These are phyloP conservation scores for Ceratobasidium sp. DNA, from an alignment of 1,284 basidiomycete species.

Conservation along the genomic window DNA sequence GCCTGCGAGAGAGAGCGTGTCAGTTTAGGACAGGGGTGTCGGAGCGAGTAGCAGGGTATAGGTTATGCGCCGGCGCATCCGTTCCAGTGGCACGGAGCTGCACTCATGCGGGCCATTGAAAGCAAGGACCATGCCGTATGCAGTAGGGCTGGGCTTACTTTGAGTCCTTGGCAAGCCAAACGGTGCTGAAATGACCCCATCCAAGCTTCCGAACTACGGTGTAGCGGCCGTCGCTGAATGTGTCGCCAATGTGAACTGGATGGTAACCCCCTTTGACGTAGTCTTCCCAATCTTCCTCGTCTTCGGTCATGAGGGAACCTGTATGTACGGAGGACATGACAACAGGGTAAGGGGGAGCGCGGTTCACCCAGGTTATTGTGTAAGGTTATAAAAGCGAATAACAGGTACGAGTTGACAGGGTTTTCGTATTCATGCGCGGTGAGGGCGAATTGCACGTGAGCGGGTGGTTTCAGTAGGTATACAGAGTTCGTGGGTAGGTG, in stretches of 20 bases:
- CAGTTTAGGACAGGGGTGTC: neutral
- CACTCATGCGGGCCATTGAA: too few species aligned
- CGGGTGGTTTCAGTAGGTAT: neutral
- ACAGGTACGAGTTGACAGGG: conserved; percentile 22
- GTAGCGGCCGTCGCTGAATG: conserved; percentile 88
- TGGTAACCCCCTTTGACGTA: conserved; percentile 94
- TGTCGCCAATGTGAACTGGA: conserved; percentile 94
- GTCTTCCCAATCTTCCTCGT: conserved; percentile 53
- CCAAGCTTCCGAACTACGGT: conserved; percentile 94
- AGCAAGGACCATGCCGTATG: too few species aligned
- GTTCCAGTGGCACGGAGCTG: neutral
- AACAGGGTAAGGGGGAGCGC: conserved; percentile 8
- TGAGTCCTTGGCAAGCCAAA: conserved; percentile 88
- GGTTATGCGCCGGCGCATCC: too few species aligned
- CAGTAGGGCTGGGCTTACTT: conserved; percentile 61
- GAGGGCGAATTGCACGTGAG: conserved; percentile 25
- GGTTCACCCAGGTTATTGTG: neutral
- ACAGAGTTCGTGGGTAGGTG: neutral
- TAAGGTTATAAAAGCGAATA: conserved; percentile 18
- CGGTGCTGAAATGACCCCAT: conserved; percentile 97
- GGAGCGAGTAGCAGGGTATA: neutral
- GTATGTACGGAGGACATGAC: conserved; percentile 13
- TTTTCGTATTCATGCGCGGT: conserved; percentile 9
- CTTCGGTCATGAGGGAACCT: conserved; percentile 45
- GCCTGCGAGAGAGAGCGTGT: conserved; percentile 57